Percentiles rank a stretch among this genome's conserved stretches.
phyloP scores from a whole-genome alignment of 352 stramenopile species.

The Elongisporangium prolatum region DNA sequence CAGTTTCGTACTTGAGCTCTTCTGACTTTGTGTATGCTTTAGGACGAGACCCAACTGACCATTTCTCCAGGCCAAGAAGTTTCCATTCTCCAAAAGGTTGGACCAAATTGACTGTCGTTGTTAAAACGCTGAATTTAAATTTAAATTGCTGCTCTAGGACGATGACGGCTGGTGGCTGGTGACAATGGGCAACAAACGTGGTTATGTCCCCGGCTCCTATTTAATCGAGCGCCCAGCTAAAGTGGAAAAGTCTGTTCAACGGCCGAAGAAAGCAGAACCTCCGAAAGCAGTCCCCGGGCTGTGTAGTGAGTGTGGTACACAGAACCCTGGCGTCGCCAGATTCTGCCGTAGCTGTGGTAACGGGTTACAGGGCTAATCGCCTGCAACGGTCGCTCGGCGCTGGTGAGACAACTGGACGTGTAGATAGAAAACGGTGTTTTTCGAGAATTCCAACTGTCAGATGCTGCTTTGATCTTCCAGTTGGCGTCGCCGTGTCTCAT shows the following conservation, averaged over 20 bases:
- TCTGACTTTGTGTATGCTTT: constrained; percentile 1
- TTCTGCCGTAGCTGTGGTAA: constrained; percentile 83
- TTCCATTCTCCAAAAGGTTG: constrained; percentile 70
- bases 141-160: constrained; percentile 22
- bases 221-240: constrained; percentile 66
- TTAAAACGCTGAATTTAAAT: background rate
- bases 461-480: background rate
- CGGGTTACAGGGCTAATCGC: constrained; percentile 47
- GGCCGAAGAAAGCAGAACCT: constrained; percentile 23
- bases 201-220: constrained; percentile 81
- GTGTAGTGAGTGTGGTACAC: constrained; percentile 64
- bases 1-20: background rate
- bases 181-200: constrained; percentile 56
- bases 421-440: constrained; percentile 8
- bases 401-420: constrained; percentile 2
- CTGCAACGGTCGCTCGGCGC: background rate
- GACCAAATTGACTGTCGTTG: too few relatives aligned
- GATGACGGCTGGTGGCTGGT: constrained; percentile 85
- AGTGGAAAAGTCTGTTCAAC: constrained; percentile 24
- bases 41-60: constrained; percentile 80
- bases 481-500: background rate
- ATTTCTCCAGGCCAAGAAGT: constrained; percentile 78
- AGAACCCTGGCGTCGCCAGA: constrained; percentile 68
- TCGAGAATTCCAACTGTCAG: background rate
- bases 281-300: constrained; percentile 38